Evolutionary conservation across 2,329 filamentous ascomycete species (phyloP).

Genomic region (Arachnomyces sp.): DNA sequence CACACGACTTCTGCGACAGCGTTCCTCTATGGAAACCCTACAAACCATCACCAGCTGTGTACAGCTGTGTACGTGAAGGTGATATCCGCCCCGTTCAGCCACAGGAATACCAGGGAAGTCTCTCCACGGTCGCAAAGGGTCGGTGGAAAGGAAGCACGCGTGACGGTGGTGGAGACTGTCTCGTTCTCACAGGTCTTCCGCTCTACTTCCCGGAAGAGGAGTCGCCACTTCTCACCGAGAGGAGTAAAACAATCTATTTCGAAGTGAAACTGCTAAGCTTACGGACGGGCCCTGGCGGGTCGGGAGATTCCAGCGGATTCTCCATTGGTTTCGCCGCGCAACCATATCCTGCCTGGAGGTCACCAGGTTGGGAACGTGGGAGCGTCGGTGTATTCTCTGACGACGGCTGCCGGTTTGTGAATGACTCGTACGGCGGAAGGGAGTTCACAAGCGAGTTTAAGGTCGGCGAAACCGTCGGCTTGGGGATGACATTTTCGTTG

Average conservation of each 20-base stretch:
- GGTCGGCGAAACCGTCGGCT: constrained; percentile 49
- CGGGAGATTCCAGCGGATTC: constrained; percentile 43
- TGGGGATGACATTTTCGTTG: constrained; percentile 49
- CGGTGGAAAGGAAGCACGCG: constrained; percentile 41
- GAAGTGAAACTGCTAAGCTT: constrained; percentile 47
- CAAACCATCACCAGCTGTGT: constrained; percentile 35
- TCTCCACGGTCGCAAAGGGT: constrained; percentile 28
- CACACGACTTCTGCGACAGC: constrained; percentile 47
- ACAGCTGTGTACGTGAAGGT: constrained; percentile 34
- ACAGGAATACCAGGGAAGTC: constrained; percentile 32
- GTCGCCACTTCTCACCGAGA: constrained; percentile 40
- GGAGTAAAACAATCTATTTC: constrained; percentile 51
- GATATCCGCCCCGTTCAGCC: constrained; percentile 41
- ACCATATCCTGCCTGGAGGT: constrained; percentile 55
- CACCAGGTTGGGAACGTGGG: constrained; percentile 57
- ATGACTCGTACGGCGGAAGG: constrained; percentile 53
- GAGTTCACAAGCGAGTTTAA: constrained; percentile 50
- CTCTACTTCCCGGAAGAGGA: constrained; percentile 48
- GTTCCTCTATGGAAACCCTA: constrained; percentile 47
- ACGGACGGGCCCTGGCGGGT: constrained; percentile 25
- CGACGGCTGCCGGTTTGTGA: constrained; percentile 56
- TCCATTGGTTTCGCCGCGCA: constrained; percentile 54
- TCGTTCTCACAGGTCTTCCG: constrained; percentile 48
- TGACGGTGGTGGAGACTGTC: constrained; percentile 41
- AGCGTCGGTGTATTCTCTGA: constrained; percentile 56